A percentile compares a stretch with the other conserved stretches of the same genome.
These are phyloP conservation scores for Ophiostoma australiae DNA, from an alignment of 2,329 filamentous ascomycete species.

Conservation along the genomic window DNA sequence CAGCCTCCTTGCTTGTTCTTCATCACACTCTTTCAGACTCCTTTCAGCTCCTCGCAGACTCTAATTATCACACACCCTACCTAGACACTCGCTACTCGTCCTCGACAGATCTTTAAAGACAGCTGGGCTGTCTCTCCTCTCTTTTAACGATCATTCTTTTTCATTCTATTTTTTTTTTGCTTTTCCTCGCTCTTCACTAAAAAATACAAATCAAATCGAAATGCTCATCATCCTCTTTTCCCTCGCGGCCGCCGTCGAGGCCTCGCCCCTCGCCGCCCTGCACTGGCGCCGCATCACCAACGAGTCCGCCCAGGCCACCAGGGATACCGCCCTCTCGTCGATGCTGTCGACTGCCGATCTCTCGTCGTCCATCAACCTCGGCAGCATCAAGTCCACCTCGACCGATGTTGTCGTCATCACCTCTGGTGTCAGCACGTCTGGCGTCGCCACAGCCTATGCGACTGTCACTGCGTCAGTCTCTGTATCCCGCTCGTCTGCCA, in stretches of 20 bases:
- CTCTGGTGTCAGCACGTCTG: background rate
- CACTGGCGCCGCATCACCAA: background rate
- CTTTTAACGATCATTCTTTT: background rate
- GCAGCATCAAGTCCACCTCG: background rate
- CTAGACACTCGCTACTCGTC: background rate
- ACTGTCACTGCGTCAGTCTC: background rate
- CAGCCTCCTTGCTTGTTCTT: background rate
- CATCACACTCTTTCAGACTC: background rate
- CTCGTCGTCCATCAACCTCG: background rate
- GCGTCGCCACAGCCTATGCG: background rate
- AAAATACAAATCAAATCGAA: background rate
- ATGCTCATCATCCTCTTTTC: constrained; percentile 24
- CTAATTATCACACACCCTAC: background rate
- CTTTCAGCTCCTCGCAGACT: no score
- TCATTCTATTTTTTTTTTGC: background rate
- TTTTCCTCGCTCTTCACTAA: constrained; percentile 12
- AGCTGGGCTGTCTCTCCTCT: background rate
- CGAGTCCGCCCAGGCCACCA: background rate
- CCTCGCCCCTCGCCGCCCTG: constrained; percentile 29
- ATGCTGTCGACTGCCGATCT: background rate
- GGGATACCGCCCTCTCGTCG: background rate
- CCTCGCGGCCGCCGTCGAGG: constrained; percentile 27
- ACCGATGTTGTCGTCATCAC: background rate
- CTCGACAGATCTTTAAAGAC: background rate
- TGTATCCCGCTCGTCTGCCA: background rate